Percentiles rank a stretch among this genome's conserved stretches.
These are phyloP conservation scores for Alternaria sp. DNA, from an alignment of 2,329 filamentous ascomycete genomes.

Conservation along the genomic window DNA sequence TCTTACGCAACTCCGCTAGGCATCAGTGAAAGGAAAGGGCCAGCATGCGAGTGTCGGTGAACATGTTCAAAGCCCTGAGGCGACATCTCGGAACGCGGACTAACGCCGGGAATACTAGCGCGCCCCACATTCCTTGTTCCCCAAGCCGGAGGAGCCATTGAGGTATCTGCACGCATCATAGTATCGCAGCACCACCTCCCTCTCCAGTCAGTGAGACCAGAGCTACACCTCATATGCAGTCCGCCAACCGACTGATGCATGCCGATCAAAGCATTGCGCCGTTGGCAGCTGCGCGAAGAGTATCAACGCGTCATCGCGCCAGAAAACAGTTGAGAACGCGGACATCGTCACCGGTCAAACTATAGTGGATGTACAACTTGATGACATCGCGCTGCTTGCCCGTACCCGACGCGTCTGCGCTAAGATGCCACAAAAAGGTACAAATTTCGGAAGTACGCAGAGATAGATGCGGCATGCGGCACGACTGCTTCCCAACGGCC, in stretches of 20 bases:
- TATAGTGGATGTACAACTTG: background rate
- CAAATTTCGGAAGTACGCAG: background rate
- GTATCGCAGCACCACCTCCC: background rate
- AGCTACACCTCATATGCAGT: background rate
- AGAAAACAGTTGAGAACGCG: background rate
- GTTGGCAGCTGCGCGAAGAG: background rate
- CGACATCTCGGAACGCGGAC: background rate
- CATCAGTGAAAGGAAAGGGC: conserved; percentile 7
- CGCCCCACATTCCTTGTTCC: background rate
- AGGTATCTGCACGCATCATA: background rate
- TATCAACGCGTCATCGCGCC: background rate
- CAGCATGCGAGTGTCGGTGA: conserved; percentile 9
- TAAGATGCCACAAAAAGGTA: background rate
- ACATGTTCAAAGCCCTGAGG: background rate
- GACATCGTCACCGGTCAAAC: background rate
- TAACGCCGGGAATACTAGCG: conserved; percentile 3
- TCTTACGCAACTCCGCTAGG: conserved; percentile 3
- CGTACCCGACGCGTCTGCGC: background rate
- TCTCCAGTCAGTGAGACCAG: background rate
- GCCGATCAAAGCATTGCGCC: background rate
- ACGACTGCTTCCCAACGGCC: background rate
- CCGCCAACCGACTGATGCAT: background rate
- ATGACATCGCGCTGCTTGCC: background rate
- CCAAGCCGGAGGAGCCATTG: background rate
- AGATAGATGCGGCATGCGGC: background rate